Conservation (phyloP, 176 grass and related monocot species). For the Carex kokanica region DNA sequence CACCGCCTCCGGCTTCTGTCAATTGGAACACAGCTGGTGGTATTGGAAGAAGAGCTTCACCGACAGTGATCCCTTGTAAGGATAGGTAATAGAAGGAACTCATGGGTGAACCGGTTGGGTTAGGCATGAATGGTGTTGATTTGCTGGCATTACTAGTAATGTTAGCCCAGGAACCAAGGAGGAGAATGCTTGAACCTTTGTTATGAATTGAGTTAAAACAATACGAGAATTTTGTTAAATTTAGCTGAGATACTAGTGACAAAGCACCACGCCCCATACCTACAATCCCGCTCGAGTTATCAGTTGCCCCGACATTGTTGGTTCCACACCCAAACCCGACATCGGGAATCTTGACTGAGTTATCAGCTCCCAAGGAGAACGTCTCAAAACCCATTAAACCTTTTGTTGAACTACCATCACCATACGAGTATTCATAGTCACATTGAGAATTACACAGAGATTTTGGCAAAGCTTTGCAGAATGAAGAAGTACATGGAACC, state of each 20-base stretch:
- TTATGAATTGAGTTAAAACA: slow-evolving; percentile 40
- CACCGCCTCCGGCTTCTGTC: slow-evolving; percentile 27
- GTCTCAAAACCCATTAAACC: slow-evolving; percentile 41
- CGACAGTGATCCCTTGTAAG: slow-evolving; percentile 49
- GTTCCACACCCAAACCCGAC: slow-evolving; percentile 56
- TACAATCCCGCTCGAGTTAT: slow-evolving; percentile 35
- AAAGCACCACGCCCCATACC: slow-evolving; percentile 40
- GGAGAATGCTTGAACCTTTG: slow-evolving; percentile 31
- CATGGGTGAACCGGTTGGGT: slow-evolving; percentile 16
- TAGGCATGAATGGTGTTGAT: slow-evolving; percentile 39
- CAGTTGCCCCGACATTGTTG: slow-evolving; percentile 34
- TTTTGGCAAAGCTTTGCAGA: slow-evolving; percentile 34
- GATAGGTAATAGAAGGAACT: slow-evolving; percentile 51
- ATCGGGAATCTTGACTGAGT: neutral
- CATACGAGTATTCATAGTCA: slow-evolving; percentile 27
- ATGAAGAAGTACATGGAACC: slow-evolving; percentile 30
- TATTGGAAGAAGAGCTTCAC: slow-evolving; percentile 27
- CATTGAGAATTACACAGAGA: slow-evolving; percentile 8
- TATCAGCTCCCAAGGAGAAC: slow-evolving; percentile 17
- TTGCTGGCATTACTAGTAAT: slow-evolving; percentile 24
- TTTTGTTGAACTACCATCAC: slow-evolving; percentile 28
- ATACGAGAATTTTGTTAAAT: slow-evolving; percentile 46
- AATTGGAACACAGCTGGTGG: slow-evolving; percentile 31
- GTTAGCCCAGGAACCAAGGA: slow-evolving; percentile 46
- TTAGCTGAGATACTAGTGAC: slow-evolving; percentile 50